Percentiles rank a stretch among this genome's conserved stretches.
Evolutionary conservation across 306 rosid genomes (phyloP).

Genomic region (Vigna radiata): DNA sequence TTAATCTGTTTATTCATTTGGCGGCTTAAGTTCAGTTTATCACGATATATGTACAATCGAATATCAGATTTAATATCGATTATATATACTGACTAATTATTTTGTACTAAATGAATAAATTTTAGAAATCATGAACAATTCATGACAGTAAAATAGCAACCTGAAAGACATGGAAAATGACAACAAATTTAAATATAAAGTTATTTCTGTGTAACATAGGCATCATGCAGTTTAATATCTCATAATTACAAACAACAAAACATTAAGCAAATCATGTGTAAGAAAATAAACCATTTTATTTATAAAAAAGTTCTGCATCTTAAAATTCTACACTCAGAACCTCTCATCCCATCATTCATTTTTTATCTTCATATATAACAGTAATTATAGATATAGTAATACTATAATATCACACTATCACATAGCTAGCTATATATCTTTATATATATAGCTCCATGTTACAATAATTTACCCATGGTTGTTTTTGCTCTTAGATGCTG

Average conservation of each 20-base stretch:
- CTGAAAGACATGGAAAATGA: no score
- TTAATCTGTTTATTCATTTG: no score
- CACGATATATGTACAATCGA: no score
- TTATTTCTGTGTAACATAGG: neutral
- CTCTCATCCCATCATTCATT: conserved; percentile 19
- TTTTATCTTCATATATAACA: neutral
- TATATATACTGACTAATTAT: no score
- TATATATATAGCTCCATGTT: neutral
- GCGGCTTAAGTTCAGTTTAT: no score
- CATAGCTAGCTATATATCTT: conserved; percentile 17
- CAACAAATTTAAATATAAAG: no score
- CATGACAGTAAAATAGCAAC: no score
- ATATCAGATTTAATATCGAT: no score
- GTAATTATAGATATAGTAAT: neutral
- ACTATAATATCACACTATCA: neutral
- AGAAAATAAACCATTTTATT: neutral
- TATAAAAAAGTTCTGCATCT: neutral
- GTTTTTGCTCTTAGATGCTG: conserved; percentile 32
- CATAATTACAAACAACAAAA: no score
- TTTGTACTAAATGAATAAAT: no score
- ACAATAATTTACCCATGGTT: conserved; percentile 47
- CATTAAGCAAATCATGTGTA: no score
- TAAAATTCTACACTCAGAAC: neutral
- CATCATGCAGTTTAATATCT: neutral
- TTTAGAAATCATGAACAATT: no score